phyloP scores from a whole-genome alignment of 768 basidiomycete genomes.

The Suillus clintonianus region DNA sequence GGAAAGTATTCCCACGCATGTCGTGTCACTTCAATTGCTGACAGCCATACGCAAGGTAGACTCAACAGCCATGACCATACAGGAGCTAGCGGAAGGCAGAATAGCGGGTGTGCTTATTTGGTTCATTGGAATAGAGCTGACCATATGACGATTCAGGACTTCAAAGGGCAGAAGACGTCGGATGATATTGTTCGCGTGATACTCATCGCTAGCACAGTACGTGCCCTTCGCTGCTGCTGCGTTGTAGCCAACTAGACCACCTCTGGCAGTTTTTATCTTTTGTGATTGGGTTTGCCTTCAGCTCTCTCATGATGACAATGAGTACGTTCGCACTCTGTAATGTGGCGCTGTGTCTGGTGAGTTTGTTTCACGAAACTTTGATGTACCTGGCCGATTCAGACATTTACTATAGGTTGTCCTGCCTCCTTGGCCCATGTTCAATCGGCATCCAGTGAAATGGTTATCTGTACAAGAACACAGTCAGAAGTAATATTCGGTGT shows the following conservation, averaged over 20 bases:
- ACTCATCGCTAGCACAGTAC: slow-evolving; percentile 25
- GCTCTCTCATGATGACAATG: slow-evolving; percentile 27
- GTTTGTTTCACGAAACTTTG: not conserved
- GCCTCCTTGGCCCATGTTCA: slow-evolving; percentile 73
- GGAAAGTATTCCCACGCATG: not conserved
- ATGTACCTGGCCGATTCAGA: not conserved
- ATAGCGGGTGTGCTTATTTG: slow-evolving; percentile 20
- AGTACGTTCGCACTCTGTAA: slow-evolving; percentile 6
- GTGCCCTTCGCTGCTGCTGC: slow-evolving; percentile 3
- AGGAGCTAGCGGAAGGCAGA: slow-evolving; percentile 31
- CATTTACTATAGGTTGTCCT: slow-evolving; percentile 47
- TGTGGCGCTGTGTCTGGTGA: slow-evolving; percentile 2
- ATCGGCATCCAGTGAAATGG: slow-evolving; percentile 64
- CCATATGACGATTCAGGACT: slow-evolving; percentile 20
- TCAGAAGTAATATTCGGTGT: slow-evolving; percentile 16
- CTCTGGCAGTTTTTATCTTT: slow-evolving; percentile 30
- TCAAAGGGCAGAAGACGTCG: slow-evolving; percentile 30
- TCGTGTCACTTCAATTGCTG: not conserved
- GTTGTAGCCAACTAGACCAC: not conserved
- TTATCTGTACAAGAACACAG: slow-evolving; percentile 37
- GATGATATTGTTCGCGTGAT: slow-evolving; percentile 25
- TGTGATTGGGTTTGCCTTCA: slow-evolving; percentile 28
- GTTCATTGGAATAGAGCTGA: not conserved
- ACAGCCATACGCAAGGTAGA: not conserved
- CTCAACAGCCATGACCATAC: slow-evolving; percentile 23